Percentiles rank a stretch among this genome's conserved stretches.
phyloP scores from a whole-genome alignment of 2,329 filamentous ascomycete genomes.

The Stromatinia cepivora region DNA sequence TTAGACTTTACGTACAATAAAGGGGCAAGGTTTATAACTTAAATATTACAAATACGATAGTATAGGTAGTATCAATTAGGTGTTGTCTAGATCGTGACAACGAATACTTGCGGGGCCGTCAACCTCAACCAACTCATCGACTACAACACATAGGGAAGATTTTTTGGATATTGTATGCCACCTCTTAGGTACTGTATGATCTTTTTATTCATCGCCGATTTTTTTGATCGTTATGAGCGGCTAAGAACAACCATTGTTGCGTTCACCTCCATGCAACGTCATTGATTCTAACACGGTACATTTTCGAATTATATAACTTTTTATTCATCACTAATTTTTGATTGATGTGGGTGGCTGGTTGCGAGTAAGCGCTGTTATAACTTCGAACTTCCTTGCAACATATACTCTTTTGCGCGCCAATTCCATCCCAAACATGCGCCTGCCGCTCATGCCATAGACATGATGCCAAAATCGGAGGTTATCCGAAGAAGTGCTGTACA shows the following conservation, averaged over 20 bases:
- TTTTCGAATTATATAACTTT: background rate
- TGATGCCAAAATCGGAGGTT: conserved; percentile 15
- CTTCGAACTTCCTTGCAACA: conserved; percentile 15
- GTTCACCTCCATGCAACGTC: background rate
- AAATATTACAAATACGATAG: background rate
- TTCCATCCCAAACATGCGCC: conserved; percentile 14
- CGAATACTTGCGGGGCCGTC: conserved; percentile 3
- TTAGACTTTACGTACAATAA: background rate
- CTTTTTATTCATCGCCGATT: too few species aligned
- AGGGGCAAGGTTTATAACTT: background rate
- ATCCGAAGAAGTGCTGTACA: conserved; percentile 17
- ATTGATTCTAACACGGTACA: background rate
- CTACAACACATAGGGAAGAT: background rate
- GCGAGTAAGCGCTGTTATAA: conserved; percentile 7
- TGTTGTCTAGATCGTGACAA: conserved; percentile 11
- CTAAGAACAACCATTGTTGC: background rate
- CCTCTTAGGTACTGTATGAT: background rate
- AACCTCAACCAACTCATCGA: conserved; percentile 2
- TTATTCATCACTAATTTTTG: conserved; percentile 5
- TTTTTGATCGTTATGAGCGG: background rate
- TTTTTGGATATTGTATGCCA: background rate
- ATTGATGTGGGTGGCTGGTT: conserved; percentile 2
- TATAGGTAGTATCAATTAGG: background rate
- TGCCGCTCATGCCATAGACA: conserved; percentile 17
- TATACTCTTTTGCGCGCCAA: conserved; percentile 15